Percentiles rank a stretch among this genome's conserved stretches.
Conservation (phyloP, 2,329 filamentous ascomycete genomes). For the Cladosporium sp. region DNA sequence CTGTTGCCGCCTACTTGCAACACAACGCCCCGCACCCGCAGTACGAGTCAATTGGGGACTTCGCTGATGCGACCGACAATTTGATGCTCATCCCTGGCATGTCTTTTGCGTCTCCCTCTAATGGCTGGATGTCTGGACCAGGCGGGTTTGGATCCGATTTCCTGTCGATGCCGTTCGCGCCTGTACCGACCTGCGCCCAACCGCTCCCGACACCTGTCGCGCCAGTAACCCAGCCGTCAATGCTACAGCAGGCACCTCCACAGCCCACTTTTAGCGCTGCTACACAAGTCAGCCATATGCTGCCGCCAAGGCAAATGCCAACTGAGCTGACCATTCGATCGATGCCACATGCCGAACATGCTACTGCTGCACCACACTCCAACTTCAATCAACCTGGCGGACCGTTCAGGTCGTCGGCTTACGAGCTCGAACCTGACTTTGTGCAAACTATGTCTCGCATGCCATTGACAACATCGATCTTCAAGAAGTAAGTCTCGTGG, state of each 20-base stretch:
- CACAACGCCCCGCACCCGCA: slow-evolving; percentile 13
- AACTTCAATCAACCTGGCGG: slow-evolving; percentile 29
- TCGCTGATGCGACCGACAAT: slow-evolving; percentile 32
- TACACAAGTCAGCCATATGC: slow-evolving; percentile 23
- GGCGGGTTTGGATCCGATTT: slow-evolving; percentile 25
- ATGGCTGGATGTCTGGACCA: slow-evolving; percentile 23
- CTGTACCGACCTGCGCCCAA: slow-evolving; percentile 21
- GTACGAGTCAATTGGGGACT: slow-evolving; percentile 5
- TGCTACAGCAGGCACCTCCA: slow-evolving; percentile 23
- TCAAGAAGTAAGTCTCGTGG: slow-evolving; percentile 39
- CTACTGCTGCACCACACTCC: slow-evolving; percentile 14
- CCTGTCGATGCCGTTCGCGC: slow-evolving; percentile 19
- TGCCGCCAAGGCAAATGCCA: slow-evolving; percentile 23
- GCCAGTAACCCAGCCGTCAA: slow-evolving; percentile 25
- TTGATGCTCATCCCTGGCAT: slow-evolving; percentile 44
- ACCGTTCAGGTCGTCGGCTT: slow-evolving; percentile 44
- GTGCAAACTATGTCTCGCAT: slow-evolving; percentile 34
- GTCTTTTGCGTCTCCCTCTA: slow-evolving; percentile 30
- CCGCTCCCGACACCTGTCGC: slow-evolving; percentile 22
- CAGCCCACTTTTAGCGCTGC: slow-evolving; percentile 24
- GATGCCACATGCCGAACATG: slow-evolving; percentile 21
- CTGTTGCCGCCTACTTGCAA: slow-evolving; percentile 31
- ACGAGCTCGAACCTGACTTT: slow-evolving; percentile 38
- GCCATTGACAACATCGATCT: slow-evolving; percentile 46
- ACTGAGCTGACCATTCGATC: slow-evolving; percentile 27